Base-by-base conservation (phyloP, 306 rosid species). In the Lotus japonicus region DNA sequence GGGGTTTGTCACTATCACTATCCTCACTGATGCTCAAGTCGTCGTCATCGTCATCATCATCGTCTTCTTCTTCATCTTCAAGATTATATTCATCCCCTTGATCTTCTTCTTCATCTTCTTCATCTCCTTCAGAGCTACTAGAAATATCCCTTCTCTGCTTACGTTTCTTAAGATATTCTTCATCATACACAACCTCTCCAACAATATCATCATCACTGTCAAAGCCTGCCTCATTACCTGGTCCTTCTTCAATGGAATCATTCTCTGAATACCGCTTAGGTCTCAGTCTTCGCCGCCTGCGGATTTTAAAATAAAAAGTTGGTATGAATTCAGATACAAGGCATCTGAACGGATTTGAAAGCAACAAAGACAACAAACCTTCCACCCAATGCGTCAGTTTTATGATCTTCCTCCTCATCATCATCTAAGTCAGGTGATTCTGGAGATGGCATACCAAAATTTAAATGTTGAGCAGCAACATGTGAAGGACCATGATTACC, bases 41-140 rank as follows among this genome's bases (percentile, higher is more conserved):
- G 61, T 83, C 91, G 16, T 72, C 85, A 16, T 89, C 97, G 26
- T 83, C 84, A 21, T 21, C 26, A 21, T 21, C 31, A 14, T 88
- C 98, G 2, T 87, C 95, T 8, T 92, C 98, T 33, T 94, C 96
- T 52, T 90, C 99, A 36, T 95, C 99, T 77, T 90, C 99, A n/a
- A 84, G 80, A 78, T 90, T 88, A 63, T 90, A 95, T 56, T 94
- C 97, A 51, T 90, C 97, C 85, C 90, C 83, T 60, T 64, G 85
- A 79, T 95, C 84, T 81, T 95, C 36, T 31, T 31, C 36, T 5
- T 31, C 36, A 5, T 31, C 36, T 31, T 31, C 99, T 73, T 88
- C 99, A 71, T 95, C 99, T 55, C 92, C 99, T 82, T 95, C 99
- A 52, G 99, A 95, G 80, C 97, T 87, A 83, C 99, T 95, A 15